Base-by-base conservation (phyloP, 352 stramenopile genomes). In the Phytopythium vexans region DNA sequence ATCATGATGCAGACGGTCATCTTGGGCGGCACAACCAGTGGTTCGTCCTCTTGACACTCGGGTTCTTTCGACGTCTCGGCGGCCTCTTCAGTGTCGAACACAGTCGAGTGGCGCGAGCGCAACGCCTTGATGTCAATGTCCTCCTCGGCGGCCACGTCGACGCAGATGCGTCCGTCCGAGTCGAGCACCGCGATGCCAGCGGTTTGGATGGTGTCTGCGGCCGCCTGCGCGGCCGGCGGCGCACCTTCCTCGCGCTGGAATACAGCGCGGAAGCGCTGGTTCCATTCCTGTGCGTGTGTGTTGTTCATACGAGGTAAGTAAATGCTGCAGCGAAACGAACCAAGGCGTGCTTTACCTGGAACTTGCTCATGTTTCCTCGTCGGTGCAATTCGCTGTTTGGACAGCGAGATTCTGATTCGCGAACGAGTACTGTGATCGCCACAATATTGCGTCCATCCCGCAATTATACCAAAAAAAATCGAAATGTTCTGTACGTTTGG, bases 1-100 rank as follows among this genome's bases (percentile, higher is more conserved):
- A 96, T 82, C 81, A 97, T 92, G 60, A 96, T 94, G 44, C 89
- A 89, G 36, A 96, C 70, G 31, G 62, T 85, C 79, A 96, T 83
- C 12, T 4, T 31, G 9, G 43, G 43, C 43, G 43, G 43, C 0
- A 41, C 15, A 80, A 48, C 8, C 64, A 67, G 12, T 38, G 3
- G 27, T 8, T 8, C 5, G 27, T 21, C 21, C 14, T 21, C 43
- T 21, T 21, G 41, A 35, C 41, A 15, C 16, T 8, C n/a, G 16
- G 35, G 41, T 48, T 35, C 8, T 35, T 48, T 15, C 41, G 41
- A 3, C 16, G 41, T 7, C 16, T 35, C 8, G 35, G 16, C 16
- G 16, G 41, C 6, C 11, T 12, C 16, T 6, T 15, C 8, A 27
- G 7, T 9, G 7, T 8, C 41, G 31, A 14, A 0, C 21, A 80